phyloP scores from a whole-genome alignment of 1,284 basidiomycete genomes.

The Grifola frondosa region DNA sequence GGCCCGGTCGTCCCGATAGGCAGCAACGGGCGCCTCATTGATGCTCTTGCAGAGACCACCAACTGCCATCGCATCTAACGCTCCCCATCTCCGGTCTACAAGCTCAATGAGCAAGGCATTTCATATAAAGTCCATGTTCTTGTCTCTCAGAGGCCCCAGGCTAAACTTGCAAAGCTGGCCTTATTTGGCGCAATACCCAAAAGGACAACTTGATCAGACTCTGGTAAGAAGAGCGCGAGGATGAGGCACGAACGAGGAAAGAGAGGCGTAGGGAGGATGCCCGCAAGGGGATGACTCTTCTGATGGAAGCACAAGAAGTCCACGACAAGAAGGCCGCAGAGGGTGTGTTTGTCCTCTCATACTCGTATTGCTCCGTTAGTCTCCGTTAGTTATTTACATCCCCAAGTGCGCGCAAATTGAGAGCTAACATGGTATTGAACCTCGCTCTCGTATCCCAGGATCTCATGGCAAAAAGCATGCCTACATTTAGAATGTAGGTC shows the following conservation, averaged over 20 bases:
- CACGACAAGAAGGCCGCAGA: constrained; percentile 78
- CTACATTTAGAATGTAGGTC: background rate
- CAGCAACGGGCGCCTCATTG: too few species aligned
- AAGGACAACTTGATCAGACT: constrained; percentile 52
- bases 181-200: constrained; percentile 56
- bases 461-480: constrained; percentile 73
- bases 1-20: too few species aligned
- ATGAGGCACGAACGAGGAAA: too few species aligned
- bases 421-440: constrained; percentile 83
- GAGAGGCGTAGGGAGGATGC: constrained; percentile 67
- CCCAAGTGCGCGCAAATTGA: constrained; percentile 69
- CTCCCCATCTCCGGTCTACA: constrained; percentile 65
- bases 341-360: too few species aligned
- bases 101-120: constrained; percentile 63
- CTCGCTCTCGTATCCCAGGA: constrained; percentile 83
- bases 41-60: too few species aligned
- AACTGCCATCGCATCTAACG: constrained; percentile 38
- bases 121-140: constrained; percentile 86
- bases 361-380: constrained; percentile 93
- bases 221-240: constrained; percentile 68
- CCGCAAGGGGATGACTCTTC: constrained; percentile 79
- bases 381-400: too few species aligned
- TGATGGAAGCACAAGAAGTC: constrained; percentile 92
- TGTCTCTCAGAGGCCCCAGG: constrained; percentile 81
- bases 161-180: constrained; percentile 75